Percentiles rank a stretch among this genome's conserved stretches.
Evolutionary conservation across 352 stramenopile genomes (phyloP).

Genomic region (Elongisporangium senticosum): DNA sequence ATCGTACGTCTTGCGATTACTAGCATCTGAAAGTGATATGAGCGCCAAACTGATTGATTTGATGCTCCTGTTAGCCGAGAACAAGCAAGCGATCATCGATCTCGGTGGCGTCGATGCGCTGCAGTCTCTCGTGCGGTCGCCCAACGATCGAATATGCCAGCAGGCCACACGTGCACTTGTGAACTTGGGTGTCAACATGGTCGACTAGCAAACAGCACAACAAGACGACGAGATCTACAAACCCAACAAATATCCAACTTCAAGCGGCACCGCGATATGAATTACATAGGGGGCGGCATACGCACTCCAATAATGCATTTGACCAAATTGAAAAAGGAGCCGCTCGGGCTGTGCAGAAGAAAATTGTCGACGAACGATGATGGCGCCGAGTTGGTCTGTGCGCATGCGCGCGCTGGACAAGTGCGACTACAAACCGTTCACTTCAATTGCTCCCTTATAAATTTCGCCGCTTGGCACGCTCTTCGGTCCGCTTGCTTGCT

Average conservation of each 20-base stretch:
- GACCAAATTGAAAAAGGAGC: background rate
- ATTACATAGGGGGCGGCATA: background rate
- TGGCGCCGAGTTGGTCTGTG: background rate
- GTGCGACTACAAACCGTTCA: constrained; percentile 1
- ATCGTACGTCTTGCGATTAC: constrained; percentile 50
- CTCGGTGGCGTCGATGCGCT: constrained; percentile 78
- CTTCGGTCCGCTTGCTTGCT: constrained; percentile 78
- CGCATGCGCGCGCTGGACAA: background rate
- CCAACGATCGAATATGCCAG: constrained; percentile 86
- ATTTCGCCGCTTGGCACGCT: constrained; percentile 75
- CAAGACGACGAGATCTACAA: background rate
- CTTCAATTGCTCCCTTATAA: constrained; percentile 21
- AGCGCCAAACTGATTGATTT: constrained; percentile 1
- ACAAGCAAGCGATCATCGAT: constrained; percentile 87
- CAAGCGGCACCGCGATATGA: background rate
- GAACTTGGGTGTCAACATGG: constrained; percentile 83
- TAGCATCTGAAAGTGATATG: background rate
- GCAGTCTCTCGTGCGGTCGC: constrained; percentile 68
- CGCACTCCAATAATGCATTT: background rate
- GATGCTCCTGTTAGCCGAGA: constrained; percentile 46
- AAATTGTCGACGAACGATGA: background rate
- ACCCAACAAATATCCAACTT: background rate
- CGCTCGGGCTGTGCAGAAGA: background rate
- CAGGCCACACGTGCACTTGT: constrained; percentile 83
- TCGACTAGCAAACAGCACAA: constrained; percentile 30